Conservation (phyloP, 2,329 filamentous ascomycete genomes). For the Claviceps capensis region DNA sequence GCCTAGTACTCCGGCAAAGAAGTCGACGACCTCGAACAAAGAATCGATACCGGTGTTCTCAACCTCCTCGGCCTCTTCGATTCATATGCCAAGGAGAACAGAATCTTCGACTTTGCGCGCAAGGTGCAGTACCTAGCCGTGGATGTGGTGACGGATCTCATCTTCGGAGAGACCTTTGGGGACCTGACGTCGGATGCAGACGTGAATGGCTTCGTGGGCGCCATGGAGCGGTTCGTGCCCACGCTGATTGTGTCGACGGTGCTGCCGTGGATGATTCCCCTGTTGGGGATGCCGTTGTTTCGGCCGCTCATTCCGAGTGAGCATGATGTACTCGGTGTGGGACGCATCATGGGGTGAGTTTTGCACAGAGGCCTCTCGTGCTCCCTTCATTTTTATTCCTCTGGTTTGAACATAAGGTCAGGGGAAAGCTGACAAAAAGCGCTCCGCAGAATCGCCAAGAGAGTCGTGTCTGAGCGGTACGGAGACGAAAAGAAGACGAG, state of each 20-base stretch:
- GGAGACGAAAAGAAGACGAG: slow-evolving; percentile 26
- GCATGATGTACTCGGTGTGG: slow-evolving; percentile 23
- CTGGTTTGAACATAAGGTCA: neutral
- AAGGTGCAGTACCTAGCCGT: slow-evolving; percentile 40
- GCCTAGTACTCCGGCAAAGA: slow-evolving; percentile 35
- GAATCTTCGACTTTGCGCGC: slow-evolving; percentile 17
- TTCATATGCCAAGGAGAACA: slow-evolving; percentile 5
- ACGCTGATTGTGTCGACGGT: slow-evolving; percentile 10
- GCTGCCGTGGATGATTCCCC: slow-evolving; percentile 12
- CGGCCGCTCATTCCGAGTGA: slow-evolving; percentile 27
- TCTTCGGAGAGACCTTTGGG: slow-evolving; percentile 37
- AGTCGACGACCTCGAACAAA: slow-evolving; percentile 33
- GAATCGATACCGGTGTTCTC: slow-evolving; percentile 11
- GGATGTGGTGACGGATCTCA: slow-evolving; percentile 40
- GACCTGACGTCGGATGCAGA: slow-evolving; percentile 34
- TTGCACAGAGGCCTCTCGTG: neutral
- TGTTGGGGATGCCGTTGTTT: slow-evolving; percentile 26
- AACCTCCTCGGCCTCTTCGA: slow-evolving; percentile 7
- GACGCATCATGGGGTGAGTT: slow-evolving; percentile 31
- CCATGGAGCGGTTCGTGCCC: slow-evolving; percentile 17
- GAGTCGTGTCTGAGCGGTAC: slow-evolving; percentile 32
- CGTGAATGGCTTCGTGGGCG: slow-evolving; percentile 33
- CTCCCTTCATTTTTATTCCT: neutral
- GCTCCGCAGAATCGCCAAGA: slow-evolving; percentile 23
- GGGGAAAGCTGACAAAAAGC: neutral